These are phyloP conservation scores for Ulmus americana DNA, from an alignment of 331 rosid genomes.

Conservation along the genomic window DNA sequence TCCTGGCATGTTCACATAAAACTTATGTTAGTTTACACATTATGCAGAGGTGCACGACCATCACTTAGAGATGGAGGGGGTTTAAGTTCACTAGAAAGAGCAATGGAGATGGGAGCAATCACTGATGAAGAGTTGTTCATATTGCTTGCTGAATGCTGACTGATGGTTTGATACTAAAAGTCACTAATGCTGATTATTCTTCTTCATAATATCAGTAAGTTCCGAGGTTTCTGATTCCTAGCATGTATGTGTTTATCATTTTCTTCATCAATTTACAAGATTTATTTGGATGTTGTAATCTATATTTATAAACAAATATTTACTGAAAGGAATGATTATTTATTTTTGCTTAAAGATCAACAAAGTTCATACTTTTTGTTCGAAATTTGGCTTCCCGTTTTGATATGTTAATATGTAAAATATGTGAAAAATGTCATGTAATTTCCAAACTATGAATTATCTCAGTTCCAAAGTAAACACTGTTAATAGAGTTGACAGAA, in stretches of 20 bases:
- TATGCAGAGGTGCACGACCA: conserved; percentile 68
- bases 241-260: not conserved
- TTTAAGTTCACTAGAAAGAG: conserved; percentile 71
- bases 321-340: too few relatives aligned
- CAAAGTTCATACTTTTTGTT: too few relatives aligned
- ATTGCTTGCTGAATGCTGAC: conserved; percentile 50
- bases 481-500: too few relatives aligned
- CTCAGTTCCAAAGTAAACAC: too few relatives aligned
- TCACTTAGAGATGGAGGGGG: conserved; percentile 83
- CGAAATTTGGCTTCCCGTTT: too few relatives aligned
- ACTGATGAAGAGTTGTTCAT: conserved; percentile 84
- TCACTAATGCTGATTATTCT: not conserved
- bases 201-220: not conserved
- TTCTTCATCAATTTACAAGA: not conserved
- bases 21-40: conserved; percentile 23
- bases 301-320: not conserved
- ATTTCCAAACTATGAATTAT: too few relatives aligned
- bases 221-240: not conserved
- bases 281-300: not conserved
- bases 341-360: too few relatives aligned
- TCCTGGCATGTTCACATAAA: conserved; percentile 3
- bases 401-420: too few relatives aligned
- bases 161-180: conserved; percentile 13
- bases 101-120: conserved; percentile 96
- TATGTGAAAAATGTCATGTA: too few relatives aligned